Base-by-base conservation (phyloP, 2,329 filamentous ascomycete genomes). In the Paracamarosporium sp. region DNA sequence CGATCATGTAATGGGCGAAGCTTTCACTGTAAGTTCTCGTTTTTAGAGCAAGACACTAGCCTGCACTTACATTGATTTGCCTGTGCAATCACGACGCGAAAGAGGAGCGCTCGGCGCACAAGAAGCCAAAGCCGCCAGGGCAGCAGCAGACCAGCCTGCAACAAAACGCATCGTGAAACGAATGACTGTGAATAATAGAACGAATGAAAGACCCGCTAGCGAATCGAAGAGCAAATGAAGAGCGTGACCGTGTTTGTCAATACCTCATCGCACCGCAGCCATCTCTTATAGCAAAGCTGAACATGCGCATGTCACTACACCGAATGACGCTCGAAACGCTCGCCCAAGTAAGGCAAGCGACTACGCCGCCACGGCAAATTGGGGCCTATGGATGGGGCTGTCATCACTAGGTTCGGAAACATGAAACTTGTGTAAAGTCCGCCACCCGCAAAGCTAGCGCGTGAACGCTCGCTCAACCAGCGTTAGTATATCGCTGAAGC, bases 1-100 rank as follows among this genome's bases (percentile, higher is more conserved):
- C 68, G 28, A 69, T 64, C 68, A 71, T 69, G 45, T 69, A 68
- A 31, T 71, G 65, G 8, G 62, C 67, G 24, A 66, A 63, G 12
- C 65, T 64, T 12, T n/a, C 7, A n/a, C 5, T 9, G 20, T 50
- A 12, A 50, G 31, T 12, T 17, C 5, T 36, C 11, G 17, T 9
- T 36, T 27, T 13, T 12, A 17, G 38, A 6, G 11, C 5, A 25
- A 38, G 13, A 36, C 24, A 24, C 7, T 27, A 2, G 8, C 2
- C 4, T 36, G 7, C 12, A 13, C 31, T 38, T 22, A 50, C 33
- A 50, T 50, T 15, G 31, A 20, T 15, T 50, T 50, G 33, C 47
- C 40, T 28, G 46, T 22, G 17, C 48, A 51, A 31, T 51, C 35
- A 11, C 48, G 36, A 2, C 36, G 35, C 5, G 4, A 12, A 15